A percentile compares a stretch with the other conserved stretches of the same genome.
These are phyloP conservation scores for Penicillium argentinense DNA, from an alignment of 495 filamentous ascomycete genomes.

Conservation along the genomic window DNA sequence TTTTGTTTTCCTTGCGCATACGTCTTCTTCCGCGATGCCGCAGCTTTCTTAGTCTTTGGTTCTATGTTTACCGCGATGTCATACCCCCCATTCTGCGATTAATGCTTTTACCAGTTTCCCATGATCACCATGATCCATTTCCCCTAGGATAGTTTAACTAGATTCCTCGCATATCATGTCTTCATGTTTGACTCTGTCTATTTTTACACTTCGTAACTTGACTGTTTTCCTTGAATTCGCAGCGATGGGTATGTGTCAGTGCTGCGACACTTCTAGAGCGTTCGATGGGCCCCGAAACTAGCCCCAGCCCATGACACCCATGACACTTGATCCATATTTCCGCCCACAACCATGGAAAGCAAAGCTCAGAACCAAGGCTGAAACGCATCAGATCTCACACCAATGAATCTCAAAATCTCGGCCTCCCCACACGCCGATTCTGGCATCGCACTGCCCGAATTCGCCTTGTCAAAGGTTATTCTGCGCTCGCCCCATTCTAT, in stretches of 20 bases:
- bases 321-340: no score
- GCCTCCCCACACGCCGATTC: not conserved
- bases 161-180: constrained; percentile 15
- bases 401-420: not conserved
- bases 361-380: no score
- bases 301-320: not conserved
- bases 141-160: not conserved
- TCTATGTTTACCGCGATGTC: constrained; percentile 14
- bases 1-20: constrained; percentile 16
- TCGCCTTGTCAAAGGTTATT: no score
- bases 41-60: constrained; percentile 4
- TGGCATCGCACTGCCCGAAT: not conserved
- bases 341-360: not conserved
- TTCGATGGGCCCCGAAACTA: no score
- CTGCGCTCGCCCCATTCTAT: no score
- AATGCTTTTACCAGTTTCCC: constrained; percentile 7
- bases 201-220: no score
- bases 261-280: no score
- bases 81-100: constrained; percentile 20
- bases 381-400: not conserved
- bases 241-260: no score
- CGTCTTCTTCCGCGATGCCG: constrained; percentile 7
- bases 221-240: no score
- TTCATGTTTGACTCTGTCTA: not conserved
- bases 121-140: constrained; percentile 3